Conservation (phyloP, 805 yeast species). For the Metschnikowia kofuensis region DNA sequence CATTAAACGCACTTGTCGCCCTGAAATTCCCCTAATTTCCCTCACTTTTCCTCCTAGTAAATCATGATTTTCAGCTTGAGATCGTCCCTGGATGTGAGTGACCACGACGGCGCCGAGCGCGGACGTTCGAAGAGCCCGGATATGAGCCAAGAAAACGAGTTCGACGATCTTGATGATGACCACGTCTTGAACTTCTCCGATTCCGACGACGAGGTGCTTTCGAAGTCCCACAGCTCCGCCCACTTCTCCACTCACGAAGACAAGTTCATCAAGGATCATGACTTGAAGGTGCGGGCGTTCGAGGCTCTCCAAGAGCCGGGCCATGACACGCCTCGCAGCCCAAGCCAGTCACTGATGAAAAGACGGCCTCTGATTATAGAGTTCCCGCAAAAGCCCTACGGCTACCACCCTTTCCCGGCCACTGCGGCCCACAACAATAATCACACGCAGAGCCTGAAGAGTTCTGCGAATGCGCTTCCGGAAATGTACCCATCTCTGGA, state of each 20-base stretch:
- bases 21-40: not conserved
- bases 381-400: slow-evolving; percentile 24
- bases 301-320: slow-evolving; percentile 36
- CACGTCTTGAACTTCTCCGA: slow-evolving; percentile 13
- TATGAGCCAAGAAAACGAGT: not conserved
- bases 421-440: slow-evolving; percentile 19
- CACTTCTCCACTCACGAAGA: slow-evolving; percentile 69
- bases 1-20: not conserved
- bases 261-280: slow-evolving; percentile 59
- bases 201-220: slow-evolving; percentile 26
- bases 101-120: slow-evolving; percentile 3
- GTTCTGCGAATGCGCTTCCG: slow-evolving; percentile 26
- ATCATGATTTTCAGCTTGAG: not conserved
- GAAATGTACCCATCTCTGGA: slow-evolving; percentile 67
- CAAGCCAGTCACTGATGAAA: slow-evolving; percentile 29
- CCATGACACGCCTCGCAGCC: slow-evolving; percentile 19
- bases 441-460: slow-evolving; percentile 14
- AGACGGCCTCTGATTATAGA: slow-evolving; percentile 41
- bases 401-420: slow-evolving; percentile 21
- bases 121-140: not conserved
- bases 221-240: slow-evolving; percentile 41
- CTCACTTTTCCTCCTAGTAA: not conserved
- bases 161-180: slow-evolving; percentile 7
- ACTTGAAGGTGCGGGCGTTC: slow-evolving; percentile 61
- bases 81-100: not conserved